phyloP scores from a whole-genome alignment of 345 rosid species.

The Pistacia integerrima region DNA sequence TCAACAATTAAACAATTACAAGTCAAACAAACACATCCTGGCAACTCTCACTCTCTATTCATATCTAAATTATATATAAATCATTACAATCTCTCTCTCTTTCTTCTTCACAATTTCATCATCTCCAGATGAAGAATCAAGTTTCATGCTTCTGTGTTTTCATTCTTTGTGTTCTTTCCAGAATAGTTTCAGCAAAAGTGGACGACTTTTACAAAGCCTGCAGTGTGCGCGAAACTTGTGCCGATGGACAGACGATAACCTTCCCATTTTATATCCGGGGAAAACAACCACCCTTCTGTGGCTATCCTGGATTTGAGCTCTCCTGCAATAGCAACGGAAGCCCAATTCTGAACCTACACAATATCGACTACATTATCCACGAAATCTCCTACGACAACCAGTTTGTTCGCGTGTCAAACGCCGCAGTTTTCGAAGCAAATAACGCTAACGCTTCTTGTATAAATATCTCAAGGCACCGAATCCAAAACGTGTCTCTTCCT shows the following conservation, averaged over 20 bases:
- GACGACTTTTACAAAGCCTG: conserved; percentile 29
- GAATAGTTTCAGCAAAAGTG: not conserved
- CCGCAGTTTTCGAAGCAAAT: conserved; percentile 2
- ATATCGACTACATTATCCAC: conserved; percentile 24
- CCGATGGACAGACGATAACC: conserved; percentile 27
- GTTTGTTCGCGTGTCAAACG: conserved; percentile 41
- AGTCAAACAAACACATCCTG: not conserved
- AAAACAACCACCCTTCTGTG: conserved; percentile 36
- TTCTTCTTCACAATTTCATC: not conserved
- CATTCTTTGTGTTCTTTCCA: conserved; percentile 11
- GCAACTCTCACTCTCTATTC: not conserved
- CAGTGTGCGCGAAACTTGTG: conserved; percentile 27
- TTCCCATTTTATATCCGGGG: conserved; percentile 42
- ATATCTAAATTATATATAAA: not conserved
- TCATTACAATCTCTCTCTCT: not conserved
- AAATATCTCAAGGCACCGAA: too few relatives aligned
- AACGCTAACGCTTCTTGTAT: not conserved
- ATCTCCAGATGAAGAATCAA: conserved; percentile 9
- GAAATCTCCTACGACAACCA: conserved; percentile 35
- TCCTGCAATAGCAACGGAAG: conserved; percentile 27
- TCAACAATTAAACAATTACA: not conserved
- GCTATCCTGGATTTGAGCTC: conserved; percentile 49
- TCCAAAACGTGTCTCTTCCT: conserved; percentile 34
- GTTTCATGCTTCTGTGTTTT: not conserved
- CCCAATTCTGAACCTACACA: conserved; percentile 25